These are phyloP conservation scores for Fusarium newnesense DNA, from an alignment of 2,329 filamentous ascomycete genomes.

Conservation along the genomic window DNA sequence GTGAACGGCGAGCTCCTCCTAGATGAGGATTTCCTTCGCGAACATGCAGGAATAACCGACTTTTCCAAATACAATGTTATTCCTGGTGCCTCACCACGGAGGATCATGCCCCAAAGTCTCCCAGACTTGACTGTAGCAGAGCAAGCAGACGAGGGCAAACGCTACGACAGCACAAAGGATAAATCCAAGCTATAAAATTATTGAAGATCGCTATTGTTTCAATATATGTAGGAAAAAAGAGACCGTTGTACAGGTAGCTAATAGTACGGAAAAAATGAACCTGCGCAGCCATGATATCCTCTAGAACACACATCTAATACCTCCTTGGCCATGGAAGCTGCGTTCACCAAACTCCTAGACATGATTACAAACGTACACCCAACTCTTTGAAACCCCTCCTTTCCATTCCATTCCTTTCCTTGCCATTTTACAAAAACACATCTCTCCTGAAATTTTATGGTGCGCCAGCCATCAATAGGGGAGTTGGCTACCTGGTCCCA, in stretches of 20 bases:
- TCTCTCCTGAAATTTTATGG: not conserved
- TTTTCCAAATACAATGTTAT: slow-evolving; percentile 80
- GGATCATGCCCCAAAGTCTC: slow-evolving; percentile 80
- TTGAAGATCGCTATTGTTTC: slow-evolving; percentile 14
- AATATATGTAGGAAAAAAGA: slow-evolving; percentile 15
- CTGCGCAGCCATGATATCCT: slow-evolving; percentile 34
- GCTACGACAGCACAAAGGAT: slow-evolving; percentile 70
- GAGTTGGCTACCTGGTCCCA: slow-evolving; percentile 57
- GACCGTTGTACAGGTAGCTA: slow-evolving; percentile 33
- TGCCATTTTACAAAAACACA: slow-evolving; percentile 13
- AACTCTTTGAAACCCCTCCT: slow-evolving; percentile 30
- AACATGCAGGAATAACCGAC: slow-evolving; percentile 71
- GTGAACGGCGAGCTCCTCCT: slow-evolving; percentile 80
- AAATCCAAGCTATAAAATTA: slow-evolving; percentile 52
- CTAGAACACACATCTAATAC: slow-evolving; percentile 41
- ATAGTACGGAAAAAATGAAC: slow-evolving; percentile 17
- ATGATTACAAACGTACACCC: slow-evolving; percentile 32
- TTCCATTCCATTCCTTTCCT: slow-evolving; percentile 6
- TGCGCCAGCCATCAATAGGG: slow-evolving; percentile 18
- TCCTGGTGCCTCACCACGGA: slow-evolving; percentile 68
- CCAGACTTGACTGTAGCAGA: slow-evolving; percentile 79
- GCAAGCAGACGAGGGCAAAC: slow-evolving; percentile 81
- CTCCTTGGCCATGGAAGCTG: slow-evolving; percentile 23
- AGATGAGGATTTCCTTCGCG: slow-evolving; percentile 83
- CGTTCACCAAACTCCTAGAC: slow-evolving; percentile 38